These are phyloP conservation scores for Logfia minima DNA, from an alignment of 129 eudicot species.

Conservation along the genomic window DNA sequence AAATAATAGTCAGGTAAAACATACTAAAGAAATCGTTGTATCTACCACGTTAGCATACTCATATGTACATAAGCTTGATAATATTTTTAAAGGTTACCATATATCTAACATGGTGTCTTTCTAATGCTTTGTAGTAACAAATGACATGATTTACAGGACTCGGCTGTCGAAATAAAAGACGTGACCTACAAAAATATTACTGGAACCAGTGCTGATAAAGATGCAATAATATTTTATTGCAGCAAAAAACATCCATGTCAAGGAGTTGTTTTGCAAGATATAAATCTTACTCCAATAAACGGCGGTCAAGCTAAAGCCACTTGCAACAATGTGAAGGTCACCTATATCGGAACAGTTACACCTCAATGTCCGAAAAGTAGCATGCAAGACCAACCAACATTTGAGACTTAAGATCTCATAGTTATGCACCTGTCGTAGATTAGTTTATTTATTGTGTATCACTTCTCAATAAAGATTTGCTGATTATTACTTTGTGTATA, in stretches of 20 bases:
- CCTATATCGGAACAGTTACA: slow-evolving; percentile 32
- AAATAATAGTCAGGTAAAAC: not conserved
- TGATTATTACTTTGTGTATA: no score
- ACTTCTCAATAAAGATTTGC: not conserved
- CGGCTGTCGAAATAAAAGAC: slow-evolving; percentile 71
- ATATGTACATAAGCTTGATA: not conserved
- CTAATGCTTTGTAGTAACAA: not conserved
- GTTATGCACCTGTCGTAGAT: not conserved
- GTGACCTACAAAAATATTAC: slow-evolving; percentile 63
- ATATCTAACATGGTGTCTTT: not conserved
- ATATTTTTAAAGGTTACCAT: not conserved
- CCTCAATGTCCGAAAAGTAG: slow-evolving; percentile 48
- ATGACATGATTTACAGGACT: slow-evolving; percentile 36
- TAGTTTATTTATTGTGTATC: not conserved
- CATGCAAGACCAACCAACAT: slow-evolving; percentile 18
- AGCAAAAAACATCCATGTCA: slow-evolving; percentile 64
- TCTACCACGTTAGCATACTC: not conserved
- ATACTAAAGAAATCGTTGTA: not conserved
- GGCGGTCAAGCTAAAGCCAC: slow-evolving; percentile 42
- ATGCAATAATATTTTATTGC: slow-evolving; percentile 62
- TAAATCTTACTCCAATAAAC: slow-evolving; percentile 32
- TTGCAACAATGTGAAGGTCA: slow-evolving; percentile 56
- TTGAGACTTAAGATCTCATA: not conserved
- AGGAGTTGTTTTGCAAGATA: slow-evolving; percentile 55
- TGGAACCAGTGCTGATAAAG: slow-evolving; percentile 62